These are phyloP conservation scores for Chamaecrista fasciculata DNA, from an alignment of 306 rosid genomes.

Conservation along the genomic window DNA sequence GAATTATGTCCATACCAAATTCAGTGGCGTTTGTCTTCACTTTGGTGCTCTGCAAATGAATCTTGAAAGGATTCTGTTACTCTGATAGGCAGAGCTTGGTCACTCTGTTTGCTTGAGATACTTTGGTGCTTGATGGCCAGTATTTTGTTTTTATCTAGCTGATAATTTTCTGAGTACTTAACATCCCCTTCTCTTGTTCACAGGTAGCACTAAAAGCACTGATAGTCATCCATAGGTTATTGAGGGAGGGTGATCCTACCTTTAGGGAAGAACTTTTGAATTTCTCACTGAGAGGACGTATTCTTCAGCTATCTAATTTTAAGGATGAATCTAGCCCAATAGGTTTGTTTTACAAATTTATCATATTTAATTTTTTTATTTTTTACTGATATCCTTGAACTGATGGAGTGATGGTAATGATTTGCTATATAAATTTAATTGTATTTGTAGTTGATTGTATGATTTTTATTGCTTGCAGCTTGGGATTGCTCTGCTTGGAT, in stretches of 20 bases:
- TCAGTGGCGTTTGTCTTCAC: neutral
- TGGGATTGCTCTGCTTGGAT: conserved; percentile 97
- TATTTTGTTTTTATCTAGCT: conserved; percentile 17
- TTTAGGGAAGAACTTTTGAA: conserved; percentile 39
- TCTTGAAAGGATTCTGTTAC: neutral
- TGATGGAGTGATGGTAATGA: neutral
- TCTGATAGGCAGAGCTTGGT: neutral
- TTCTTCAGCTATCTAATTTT: conserved; percentile 81
- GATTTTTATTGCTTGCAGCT: conserved; percentile 44
- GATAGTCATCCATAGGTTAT: conserved; percentile 13
- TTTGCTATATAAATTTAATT: neutral
- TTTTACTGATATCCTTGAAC: conserved; percentile 13
- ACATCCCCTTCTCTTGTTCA: neutral
- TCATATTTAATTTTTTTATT: neutral
- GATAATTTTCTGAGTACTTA: conserved; percentile 11
- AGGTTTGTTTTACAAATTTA: conserved; percentile 44
- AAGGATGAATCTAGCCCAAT: conserved; percentile 86
- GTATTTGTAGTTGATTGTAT: neutral
- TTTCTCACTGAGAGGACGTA: conserved; percentile 59
- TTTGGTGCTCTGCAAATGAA: neutral
- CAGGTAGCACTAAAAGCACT: conserved; percentile 6
- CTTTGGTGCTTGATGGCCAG: neutral
- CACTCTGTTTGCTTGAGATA: neutral
- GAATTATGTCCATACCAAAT: too few relatives aligned
- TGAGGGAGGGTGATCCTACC: conserved; percentile 21